A percentile compares a stretch with the other conserved stretches of the same genome.
Conservation (phyloP, 805 yeast species). For the Pichia nakasei region DNA sequence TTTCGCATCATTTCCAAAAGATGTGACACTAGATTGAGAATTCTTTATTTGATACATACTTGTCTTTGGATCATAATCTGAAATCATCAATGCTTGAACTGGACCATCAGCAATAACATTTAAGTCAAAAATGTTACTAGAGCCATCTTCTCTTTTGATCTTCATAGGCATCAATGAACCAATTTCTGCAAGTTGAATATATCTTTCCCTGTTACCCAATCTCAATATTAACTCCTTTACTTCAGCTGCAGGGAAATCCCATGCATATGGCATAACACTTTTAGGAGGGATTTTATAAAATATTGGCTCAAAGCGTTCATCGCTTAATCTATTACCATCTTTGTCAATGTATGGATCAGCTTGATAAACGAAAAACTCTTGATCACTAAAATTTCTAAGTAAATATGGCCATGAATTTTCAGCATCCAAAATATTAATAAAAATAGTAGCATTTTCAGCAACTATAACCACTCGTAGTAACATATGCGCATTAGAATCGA, state of each 20-base stretch:
- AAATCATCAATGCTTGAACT: slow-evolving; percentile 75
- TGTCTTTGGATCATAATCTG: slow-evolving; percentile 69
- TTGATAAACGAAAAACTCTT: slow-evolving; percentile 82
- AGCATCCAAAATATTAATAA: slow-evolving; percentile 66
- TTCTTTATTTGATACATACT: slow-evolving; percentile 59
- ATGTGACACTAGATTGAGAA: slow-evolving; percentile 25
- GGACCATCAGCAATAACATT: slow-evolving; percentile 97
- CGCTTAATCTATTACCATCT: slow-evolving; percentile 51
- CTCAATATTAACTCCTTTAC: slow-evolving; percentile 72
- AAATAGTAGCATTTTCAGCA: slow-evolving; percentile 75
- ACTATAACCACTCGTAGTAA: slow-evolving; percentile 64
- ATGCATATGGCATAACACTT: slow-evolving; percentile 96
- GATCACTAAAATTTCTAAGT: slow-evolving; percentile 78
- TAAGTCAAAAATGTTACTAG: slow-evolving; percentile 56
- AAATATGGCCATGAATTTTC: slow-evolving; percentile 86
- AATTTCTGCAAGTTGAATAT: slow-evolving; percentile 82
- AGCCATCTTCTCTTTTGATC: slow-evolving; percentile 23
- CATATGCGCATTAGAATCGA: slow-evolving; percentile 51
- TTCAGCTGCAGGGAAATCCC: slow-evolving; percentile 92
- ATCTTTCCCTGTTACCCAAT: slow-evolving; percentile 64
- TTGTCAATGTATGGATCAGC: slow-evolving; percentile 64
- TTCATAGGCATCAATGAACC: slow-evolving; percentile 87
- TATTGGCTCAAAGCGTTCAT: slow-evolving; percentile 62
- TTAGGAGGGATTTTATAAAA: slow-evolving; percentile 76
- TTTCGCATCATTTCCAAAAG: slow-evolving; percentile 2